These are phyloP conservation scores for Lasiosphaeris hirsuta DNA, from an alignment of 495 filamentous ascomycete species.

Conservation along the genomic window DNA sequence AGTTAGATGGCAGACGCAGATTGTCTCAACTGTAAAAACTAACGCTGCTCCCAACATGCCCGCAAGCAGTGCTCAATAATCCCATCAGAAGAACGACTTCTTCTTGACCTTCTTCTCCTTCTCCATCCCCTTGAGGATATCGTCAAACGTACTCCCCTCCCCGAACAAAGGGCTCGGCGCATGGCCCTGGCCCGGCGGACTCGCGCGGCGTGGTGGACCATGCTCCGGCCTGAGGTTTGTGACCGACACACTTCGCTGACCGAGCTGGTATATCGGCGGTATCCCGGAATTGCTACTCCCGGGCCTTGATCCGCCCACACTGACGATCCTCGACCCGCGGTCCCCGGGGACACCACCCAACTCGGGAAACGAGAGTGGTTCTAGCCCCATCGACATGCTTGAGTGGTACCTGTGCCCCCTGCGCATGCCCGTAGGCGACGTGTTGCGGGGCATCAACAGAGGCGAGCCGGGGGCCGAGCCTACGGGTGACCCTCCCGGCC, in stretches of 20 bases:
- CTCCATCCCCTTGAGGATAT: conserved; percentile 56
- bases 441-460: conserved; percentile 28
- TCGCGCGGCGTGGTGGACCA: background rate
- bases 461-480: conserved; percentile 29
- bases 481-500: conserved; percentile 1
- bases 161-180: background rate
- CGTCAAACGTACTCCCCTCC: conserved; percentile 59
- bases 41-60: too few relatives aligned
- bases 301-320: conserved; percentile 1
- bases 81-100: conserved; percentile 40
- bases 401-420: conserved; percentile 34
- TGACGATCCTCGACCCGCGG: conserved; percentile 7
- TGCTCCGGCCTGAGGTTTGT: background rate
- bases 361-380: conserved; percentile 31
- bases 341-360: background rate
- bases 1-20: too few relatives aligned
- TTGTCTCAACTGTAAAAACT: too few relatives aligned
- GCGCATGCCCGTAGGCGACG: conserved; percentile 27
- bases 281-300: background rate
- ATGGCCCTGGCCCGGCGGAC: background rate
- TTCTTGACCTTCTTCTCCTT: conserved; percentile 42
- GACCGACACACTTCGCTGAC: too few relatives aligned
- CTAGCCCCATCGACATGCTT: conserved; percentile 46
- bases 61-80: too few relatives aligned
- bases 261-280: too few relatives aligned